Percentiles rank a stretch among this genome's conserved stretches.
Conservation (phyloP, 805 yeast genomes). For the Candida saitoana region DNA sequence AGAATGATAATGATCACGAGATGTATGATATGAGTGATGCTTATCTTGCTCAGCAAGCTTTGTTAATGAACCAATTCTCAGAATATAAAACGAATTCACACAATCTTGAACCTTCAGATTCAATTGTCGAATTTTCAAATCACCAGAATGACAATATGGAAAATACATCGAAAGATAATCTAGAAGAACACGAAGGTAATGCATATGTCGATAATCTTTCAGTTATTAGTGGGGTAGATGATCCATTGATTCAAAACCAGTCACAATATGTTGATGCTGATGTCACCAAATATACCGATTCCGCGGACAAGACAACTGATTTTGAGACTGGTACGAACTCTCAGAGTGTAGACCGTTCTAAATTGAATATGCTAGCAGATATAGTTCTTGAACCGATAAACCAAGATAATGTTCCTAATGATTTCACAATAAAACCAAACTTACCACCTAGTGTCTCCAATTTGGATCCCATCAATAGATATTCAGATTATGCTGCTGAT, state of each 20-base stretch:
- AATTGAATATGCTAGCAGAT: background rate
- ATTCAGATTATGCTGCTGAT: constrained; percentile 6
- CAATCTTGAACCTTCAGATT: background rate
- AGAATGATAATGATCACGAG: background rate
- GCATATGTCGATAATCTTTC: background rate
- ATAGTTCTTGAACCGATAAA: background rate
- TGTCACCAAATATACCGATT: background rate
- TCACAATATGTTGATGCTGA: background rate
- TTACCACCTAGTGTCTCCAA: background rate
- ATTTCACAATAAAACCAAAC: background rate
- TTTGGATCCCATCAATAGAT: background rate
- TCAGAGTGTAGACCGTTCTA: background rate
- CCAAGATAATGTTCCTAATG: background rate
- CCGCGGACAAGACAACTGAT: background rate
- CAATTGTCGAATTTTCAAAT: background rate
- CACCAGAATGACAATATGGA: background rate
- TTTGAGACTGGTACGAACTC: background rate
- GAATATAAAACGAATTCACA: background rate
- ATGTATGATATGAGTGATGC: background rate
- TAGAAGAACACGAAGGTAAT: background rate
- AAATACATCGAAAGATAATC: background rate
- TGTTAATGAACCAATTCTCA: background rate
- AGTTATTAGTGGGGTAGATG: background rate
- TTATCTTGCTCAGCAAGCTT: background rate
- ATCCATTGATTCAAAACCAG: background rate